Base-by-base conservation (phyloP, 2,329 filamentous ascomycete species). In the Chrysosporium keratinophilum region DNA sequence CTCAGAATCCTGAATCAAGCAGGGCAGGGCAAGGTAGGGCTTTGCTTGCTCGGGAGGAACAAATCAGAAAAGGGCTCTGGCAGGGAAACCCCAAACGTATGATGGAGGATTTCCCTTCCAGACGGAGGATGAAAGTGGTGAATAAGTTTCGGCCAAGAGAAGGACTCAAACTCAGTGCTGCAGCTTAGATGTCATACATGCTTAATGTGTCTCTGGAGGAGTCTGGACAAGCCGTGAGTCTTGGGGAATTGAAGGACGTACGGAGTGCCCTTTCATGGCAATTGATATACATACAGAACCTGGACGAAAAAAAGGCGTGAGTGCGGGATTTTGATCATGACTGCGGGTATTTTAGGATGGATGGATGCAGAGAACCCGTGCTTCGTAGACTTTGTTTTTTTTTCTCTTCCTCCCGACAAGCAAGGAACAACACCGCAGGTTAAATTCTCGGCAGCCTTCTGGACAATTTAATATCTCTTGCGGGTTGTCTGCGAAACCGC, bases 321-420 rank as follows among this genome's bases (percentile, higher is more conserved):
- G 31, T 51, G 49, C 19, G 49, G 40, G 49, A 51, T 51, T 51
- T 51, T 34, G 17, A 34, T 35, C 49, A 44, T 9, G 49, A 17
- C 31, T 23, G 49, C 17, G n/a, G 20, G 14, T 12, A 14, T 15
- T 15, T 15, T 9, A 14, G n/a, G 39, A 19, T 7, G 23, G 23
- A 28, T 28, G 23, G n/a, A 28, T 28, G 23, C 23, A 28, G 23
- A 28, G 23, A 28, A 28, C 23, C 23, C 23, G 23, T 28, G 7
- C 23, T 28, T 37, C 35, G 35, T 37, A 37, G 35, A 5, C 20
- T 37, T 37, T 39, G n/a, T 17, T 39, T 39, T 47, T 19, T 45
- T 45, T 37, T 37, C n/a, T 37, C n/a, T 37, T n/a, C n/a, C 35
- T 37, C n/a, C n/a, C 23, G 23, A 28, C 23, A 28, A 31, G 31